Base-by-base conservation (phyloP, 257 asterid genomes). In the Solanum chilense region DNA sequence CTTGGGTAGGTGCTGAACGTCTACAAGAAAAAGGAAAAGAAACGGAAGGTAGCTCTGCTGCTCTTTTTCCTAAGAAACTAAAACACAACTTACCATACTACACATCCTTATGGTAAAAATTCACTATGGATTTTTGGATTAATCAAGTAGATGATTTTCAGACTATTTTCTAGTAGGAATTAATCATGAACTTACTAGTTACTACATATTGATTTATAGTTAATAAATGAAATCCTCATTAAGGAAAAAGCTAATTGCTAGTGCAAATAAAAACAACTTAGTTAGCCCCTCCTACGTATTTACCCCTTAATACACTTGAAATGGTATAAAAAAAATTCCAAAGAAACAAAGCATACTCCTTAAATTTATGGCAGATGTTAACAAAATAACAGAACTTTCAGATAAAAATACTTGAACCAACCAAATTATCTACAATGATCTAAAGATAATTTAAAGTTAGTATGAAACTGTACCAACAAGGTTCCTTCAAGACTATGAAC, bases 401-500 rank as follows among this genome's bases (percentile, higher is more conserved):
- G 64, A 25, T 25, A 15, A 45, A 76, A 15, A 29, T 80, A 31
- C 56, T 27, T 11, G 0, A 49, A 47, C 31, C 68, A 47, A 49
- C 44, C 69, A 20, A 81, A 81, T 18, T 80, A 45, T 49, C 29
- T 80, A 80, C 20, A 80, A 4, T 29, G 3, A 9, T 49, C 68
- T 18, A 29, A 47, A 29, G 29, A 81, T 27, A 81, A 33, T 47
- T 29, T 29, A 41, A 29, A 80, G 68, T 29, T 49, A 49, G 85
- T 29, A 47, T 29, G 44, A 29, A 80, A 29, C 41, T 93, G 45
- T 91, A 95, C 99, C 92, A 97, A 85, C 88, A 97, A 89, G 47
- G 99, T 95, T 87, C 99, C 99, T 93, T 97, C 99, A 52, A 95
- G 97, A 94, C 99, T 91, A 87, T 95, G 99, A 37, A 96, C 96